These are phyloP conservation scores for Tricholoma matsutake DNA, from an alignment of 768 basidiomycete species.

Conservation along the genomic window DNA sequence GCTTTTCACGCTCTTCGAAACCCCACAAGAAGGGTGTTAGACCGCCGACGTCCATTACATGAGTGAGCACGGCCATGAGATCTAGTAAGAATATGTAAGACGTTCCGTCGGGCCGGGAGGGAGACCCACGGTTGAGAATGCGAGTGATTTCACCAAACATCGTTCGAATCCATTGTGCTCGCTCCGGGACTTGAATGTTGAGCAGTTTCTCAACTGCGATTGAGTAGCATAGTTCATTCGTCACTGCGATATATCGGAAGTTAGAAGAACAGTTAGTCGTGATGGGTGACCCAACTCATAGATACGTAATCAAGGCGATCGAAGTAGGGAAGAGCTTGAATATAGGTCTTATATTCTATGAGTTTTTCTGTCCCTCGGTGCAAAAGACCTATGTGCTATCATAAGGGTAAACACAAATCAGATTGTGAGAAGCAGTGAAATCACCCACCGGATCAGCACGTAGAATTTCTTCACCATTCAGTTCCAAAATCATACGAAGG, in stretches of 20 bases:
- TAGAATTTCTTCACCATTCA: constrained; percentile 95
- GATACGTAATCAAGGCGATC: constrained; percentile 99
- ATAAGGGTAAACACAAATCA: constrained; percentile 7
- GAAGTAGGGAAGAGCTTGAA: constrained; percentile 96
- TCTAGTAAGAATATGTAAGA: constrained; percentile 40
- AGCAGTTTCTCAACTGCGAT: constrained; percentile 97
- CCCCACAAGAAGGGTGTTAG: constrained; percentile 99
- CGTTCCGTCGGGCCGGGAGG: constrained; percentile 3
- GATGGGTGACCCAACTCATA: constrained; percentile 70
- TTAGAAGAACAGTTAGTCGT: neutral
- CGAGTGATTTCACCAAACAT: constrained; percentile 97
- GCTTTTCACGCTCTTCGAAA: constrained; percentile 99
- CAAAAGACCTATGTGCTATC: constrained; percentile 87
- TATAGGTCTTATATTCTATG: constrained; percentile 98
- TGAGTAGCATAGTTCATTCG: constrained; percentile 96
- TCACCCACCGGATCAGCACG: constrained; percentile 74
- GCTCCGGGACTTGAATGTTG: constrained; percentile 94
- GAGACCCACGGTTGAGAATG: constrained; percentile 78
- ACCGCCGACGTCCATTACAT: constrained; percentile 97
- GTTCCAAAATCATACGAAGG: constrained; percentile 92
- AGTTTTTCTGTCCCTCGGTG: constrained; percentile 98
- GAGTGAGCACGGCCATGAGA: constrained; percentile 94
- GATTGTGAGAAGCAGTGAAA: neutral
- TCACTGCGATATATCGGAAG: constrained; percentile 60
- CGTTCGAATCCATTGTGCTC: constrained; percentile 98